Evolutionary conservation across 2,329 filamentous ascomycete species (phyloP), one percentile per base, ranked within the genome.

Genomic region (Colletotrichum sp.): DNA sequence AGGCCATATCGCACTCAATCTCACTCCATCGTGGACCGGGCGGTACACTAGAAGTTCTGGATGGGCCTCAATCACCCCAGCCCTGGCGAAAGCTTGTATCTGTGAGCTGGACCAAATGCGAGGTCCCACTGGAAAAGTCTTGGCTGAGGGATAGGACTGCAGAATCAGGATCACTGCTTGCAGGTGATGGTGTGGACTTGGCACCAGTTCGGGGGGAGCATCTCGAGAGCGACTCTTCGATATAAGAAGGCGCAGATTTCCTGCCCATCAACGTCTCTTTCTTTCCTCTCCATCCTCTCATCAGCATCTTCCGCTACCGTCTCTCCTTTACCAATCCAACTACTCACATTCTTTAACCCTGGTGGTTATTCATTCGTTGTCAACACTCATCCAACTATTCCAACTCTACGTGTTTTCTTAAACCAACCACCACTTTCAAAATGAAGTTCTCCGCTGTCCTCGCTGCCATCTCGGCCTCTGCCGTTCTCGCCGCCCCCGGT

Each of bases 301-400:
- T 73, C 73, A 73, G 64, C 59, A 65, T 73, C 48, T 65, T 52
- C 74, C 64, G 59, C 74, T 28, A 75, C 74, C 72, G 70, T 72
- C 75, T 66, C 72, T 75, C 72, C 24, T 82, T 84, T 78, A 81
- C 81, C 30, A 79, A 83, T 22, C 75, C 81, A 68, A 82, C 80
- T 79, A 73, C 59, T 76, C 68, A 72, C 75, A 59, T 78, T 83
- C 57, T 80, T 80, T 77, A 70, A 76, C 81, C n/a, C 79, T 72
- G 77, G 73, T 71, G 75, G 75, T 78, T 75, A 68, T 67, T 70
- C 69, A 57, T 68, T 75, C 75, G 39, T 73, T 76, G 36, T 63
- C 34, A 73, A 26, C 59, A 39, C 26, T n/a, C n/a, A 57, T 44
- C 39, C 55, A 73, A 75, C 32, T 59, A 36, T 71, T 69, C 68